Evolutionary conservation across 2,329 filamentous ascomycete genomes (phyloP), one percentile per base, ranked within the genome.

Genomic region (Magnaporthiopsis rhizophila): DNA sequence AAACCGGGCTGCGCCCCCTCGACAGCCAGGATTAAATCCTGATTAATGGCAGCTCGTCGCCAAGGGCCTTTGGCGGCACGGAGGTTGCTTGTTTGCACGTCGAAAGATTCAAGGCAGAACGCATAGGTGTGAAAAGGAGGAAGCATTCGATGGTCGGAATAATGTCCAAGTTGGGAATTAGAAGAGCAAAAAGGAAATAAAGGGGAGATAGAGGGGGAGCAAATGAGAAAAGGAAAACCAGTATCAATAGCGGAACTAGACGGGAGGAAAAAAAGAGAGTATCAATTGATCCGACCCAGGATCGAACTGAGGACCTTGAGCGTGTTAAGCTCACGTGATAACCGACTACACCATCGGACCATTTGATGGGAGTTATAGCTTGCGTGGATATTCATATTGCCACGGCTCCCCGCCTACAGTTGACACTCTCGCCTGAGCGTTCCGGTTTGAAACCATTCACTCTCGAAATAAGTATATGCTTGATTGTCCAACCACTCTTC

Each of bases 271-370:
- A 58, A 58, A 58, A 26, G 9, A 26, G 6, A 58, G 18, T 2
- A 58, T 45, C 38, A 58, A 28, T 12, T 58, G 57, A 58, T 58
- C 57, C 57, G 57, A 58, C 57, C 57, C 57, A 58, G 57, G 57
- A 58, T 58, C 57, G 57, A 58, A 58, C 57, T 58, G 57, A 58
- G 57, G 57, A 58, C 57, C 57, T 58, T 58, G 57, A 58, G 57
- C 30, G 57, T 58, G 57, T 58, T 58, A 58, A 58, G 30, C 57
- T 58, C 57, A 58, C 30, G 57, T 58, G 57, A 58, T 58, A 58
- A 58, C 57, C 57, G 57, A 58, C 57, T 58, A 58, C 57, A 58
- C 57, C 57, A 58, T 58, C 57, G 57, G 57, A 58, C 57, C 57
- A 32, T 58, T 28, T 58, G n/a, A 58, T 53, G 45, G 21, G 3